Evolutionary conservation across 2,329 filamentous ascomycete genomes (phyloP), one percentile per base, ranked within the genome.

Genomic region (Phaeoacremonium minimum): DNA sequence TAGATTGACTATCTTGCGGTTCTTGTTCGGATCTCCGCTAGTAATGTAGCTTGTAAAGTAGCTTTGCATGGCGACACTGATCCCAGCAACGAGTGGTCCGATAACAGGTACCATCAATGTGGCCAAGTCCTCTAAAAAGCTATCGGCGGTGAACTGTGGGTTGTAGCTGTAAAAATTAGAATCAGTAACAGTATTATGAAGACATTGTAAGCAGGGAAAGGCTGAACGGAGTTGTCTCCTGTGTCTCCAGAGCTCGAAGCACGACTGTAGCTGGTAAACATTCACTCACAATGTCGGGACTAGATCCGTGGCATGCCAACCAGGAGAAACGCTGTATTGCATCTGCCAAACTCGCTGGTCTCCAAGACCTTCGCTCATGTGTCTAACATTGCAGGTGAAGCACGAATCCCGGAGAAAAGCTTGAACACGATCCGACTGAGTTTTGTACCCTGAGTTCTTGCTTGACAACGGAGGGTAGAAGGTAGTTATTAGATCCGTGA

Each of bases 271-370:
- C n/a, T n/a, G n/a, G n/a, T n/a, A n/a, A n/a, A n/a, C n/a, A n/a
- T n/a, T n/a, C n/a, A n/a, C n/a, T n/a, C n/a, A n/a, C n/a, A 68
- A 69, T 3, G 60, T 57, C 13, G 63, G 53, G 6, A 67, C 43
- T 6, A 69, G 47, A 38, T 69, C 65, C 7, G 55, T 52, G 7
- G 51, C 64, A 42, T 69, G 64, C 31, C 56, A 52, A 6, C 59
- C 63, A 0, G 63, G 64, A 6, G 55, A 50, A 7, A 63, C 51
- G 6, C 54, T 55, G 46, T 68, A 70, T 40, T 66, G 61, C 47
- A 68, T 58, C 33, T 52, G 58, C 40, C 53, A 69, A 4, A 56
- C 52, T 18, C 55, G 60, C 4, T 47, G 47, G 28, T 53, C 49
- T 13, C 52, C 47, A 33, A 62, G 56, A 4, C 57, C 60, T 36